Base-by-base conservation (phyloP, 2,329 filamentous ascomycete genomes). In the Colletotrichum sp. region DNA sequence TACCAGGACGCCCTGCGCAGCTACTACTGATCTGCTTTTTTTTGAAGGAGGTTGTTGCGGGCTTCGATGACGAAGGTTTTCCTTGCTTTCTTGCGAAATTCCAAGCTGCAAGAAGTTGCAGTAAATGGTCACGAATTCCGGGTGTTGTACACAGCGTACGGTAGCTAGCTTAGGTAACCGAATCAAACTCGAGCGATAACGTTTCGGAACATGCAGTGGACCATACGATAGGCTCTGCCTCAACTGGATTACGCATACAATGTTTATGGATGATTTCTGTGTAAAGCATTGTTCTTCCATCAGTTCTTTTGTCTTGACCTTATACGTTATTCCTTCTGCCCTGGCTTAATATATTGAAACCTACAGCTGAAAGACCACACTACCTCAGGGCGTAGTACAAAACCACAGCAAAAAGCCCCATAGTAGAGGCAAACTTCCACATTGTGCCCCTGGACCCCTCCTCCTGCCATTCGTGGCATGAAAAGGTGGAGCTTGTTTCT, bases 1-100 rank as follows among this genome's bases (percentile, higher is more conserved):
- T 97, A 95, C 79, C 87, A 94, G 78, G 95, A 97, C 82, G 95
- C 94, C 0, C 96, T 97, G 95, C 89, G 94, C 78, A 94, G 93
- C 80, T 97, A 97, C 79, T 93, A 48, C n/a, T 74, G 32, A 71
- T 52, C 43, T 48, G 18, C 18, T n/a, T n/a, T 5, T 21, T 48
- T 21, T 48, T 6, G 38, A 4, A n/a, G 18, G 6, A 1, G 18
- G 9, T 7, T 48, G 18, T 21, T n/a, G 18, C n/a, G 43, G 9
- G 12, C n/a, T 48, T 48, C 18, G 43, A 21, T n/a, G n/a, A n/a
- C n/a, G n/a, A n/a, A n/a, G n/a, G 12, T 4, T 48, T 48, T 21
- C 5, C 43, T 48, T 48, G 10, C 43, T 21, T 48, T 48, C 9
- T 48, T 21, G 18, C 9, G 6, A n/a, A 48, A 1, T n/a, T 6